Conservation (phyloP, 2,329 filamentous ascomycete species). For the Eutypella sp. region DNA sequence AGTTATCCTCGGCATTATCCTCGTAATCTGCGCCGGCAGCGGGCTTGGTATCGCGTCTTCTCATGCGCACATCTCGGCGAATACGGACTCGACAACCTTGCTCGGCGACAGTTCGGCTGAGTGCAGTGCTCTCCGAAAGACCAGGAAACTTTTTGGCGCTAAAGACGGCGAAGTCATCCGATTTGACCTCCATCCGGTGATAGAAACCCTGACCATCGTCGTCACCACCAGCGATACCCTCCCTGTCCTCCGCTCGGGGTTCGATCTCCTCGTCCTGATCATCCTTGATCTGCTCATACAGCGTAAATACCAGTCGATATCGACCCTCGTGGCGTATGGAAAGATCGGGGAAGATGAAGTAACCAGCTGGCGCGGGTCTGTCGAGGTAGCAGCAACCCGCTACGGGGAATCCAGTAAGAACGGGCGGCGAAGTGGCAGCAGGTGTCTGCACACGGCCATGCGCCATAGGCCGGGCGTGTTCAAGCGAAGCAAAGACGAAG, state of each 20-base stretch:
- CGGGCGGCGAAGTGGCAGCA: conserved; percentile 68
- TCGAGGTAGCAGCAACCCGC: conserved; percentile 96
- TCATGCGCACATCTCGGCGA: conserved; percentile 87
- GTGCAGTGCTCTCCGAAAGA: conserved; percentile 77
- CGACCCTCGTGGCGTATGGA: conserved; percentile 93
- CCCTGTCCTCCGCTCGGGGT: conserved; percentile 34
- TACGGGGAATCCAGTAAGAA: conserved; percentile 89
- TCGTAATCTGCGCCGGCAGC: conserved; percentile 37
- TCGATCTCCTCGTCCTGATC: conserved; percentile 67
- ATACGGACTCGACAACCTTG: conserved; percentile 97
- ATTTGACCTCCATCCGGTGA: conserved; percentile 87
- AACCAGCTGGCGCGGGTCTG: conserved; percentile 72
- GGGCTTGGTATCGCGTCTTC: conserved; percentile 69
- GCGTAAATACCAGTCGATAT: conserved; percentile 84
- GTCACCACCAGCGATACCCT: conserved; percentile 26
- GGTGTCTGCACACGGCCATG: conserved; percentile 68
- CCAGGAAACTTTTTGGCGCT: conserved; percentile 99
- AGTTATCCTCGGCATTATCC: conserved; percentile 57
- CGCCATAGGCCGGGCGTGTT: conserved; percentile 77
- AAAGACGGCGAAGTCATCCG: conserved; percentile 78
- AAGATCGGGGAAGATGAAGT: conserved; percentile 96
- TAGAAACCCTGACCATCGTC: conserved; percentile 48
- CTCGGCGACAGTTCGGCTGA: conserved; percentile 89
- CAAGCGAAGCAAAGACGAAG: conserved; percentile 91
- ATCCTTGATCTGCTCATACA: conserved; percentile 92